phyloP scores from a whole-genome alignment of 345 rosid species.

The Bruguiera gymnorhiza region DNA sequence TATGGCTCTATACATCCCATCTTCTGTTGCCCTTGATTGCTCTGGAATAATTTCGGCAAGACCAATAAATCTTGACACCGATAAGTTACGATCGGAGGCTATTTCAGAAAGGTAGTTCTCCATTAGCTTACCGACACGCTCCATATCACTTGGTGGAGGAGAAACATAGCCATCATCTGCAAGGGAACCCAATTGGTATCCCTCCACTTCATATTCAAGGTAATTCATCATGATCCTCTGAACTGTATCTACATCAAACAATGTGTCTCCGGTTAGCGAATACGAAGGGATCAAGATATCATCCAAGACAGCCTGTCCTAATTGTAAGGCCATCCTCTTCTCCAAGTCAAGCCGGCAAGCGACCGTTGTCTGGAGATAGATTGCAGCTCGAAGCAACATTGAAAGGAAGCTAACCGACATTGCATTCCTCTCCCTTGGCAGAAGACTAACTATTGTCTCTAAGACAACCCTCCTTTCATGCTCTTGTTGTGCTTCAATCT shows the following conservation, averaged over 20 bases:
- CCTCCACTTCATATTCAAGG: slow-evolving; percentile 60
- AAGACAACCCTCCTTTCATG: slow-evolving; percentile 84
- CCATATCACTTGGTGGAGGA: slow-evolving; percentile 53
- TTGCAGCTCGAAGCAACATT: slow-evolving; percentile 77
- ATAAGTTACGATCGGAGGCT: slow-evolving; percentile 68
- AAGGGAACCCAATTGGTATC: slow-evolving; percentile 30
- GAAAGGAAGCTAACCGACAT: slow-evolving; percentile 91
- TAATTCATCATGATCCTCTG: slow-evolving; percentile 72
- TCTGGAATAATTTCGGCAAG: slow-evolving; percentile 80
- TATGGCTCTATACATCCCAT: slow-evolving; percentile 82
- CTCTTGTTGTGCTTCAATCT: slow-evolving; percentile 67
- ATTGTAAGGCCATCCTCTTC: slow-evolving; percentile 75
- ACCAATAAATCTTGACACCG: slow-evolving; percentile 54
- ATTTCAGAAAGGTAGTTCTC: slow-evolving; percentile 88
- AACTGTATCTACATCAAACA: slow-evolving; percentile 78
- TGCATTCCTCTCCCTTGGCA: slow-evolving; percentile 75
- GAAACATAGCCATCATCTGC: slow-evolving; percentile 43
- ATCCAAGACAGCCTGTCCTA: slow-evolving; percentile 79
- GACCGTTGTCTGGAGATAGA: slow-evolving; percentile 83
- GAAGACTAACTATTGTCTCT: slow-evolving; percentile 84
- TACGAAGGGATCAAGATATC: slow-evolving; percentile 84
- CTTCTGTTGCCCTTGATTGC: slow-evolving; percentile 75
- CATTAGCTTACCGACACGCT: slow-evolving; percentile 80
- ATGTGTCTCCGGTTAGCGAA: slow-evolving; percentile 66
- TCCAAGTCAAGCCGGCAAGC: slow-evolving; percentile 94